Evolutionary conservation across 2,329 filamentous ascomycete species (phyloP).

Genomic region (Trichoderma sp.): DNA sequence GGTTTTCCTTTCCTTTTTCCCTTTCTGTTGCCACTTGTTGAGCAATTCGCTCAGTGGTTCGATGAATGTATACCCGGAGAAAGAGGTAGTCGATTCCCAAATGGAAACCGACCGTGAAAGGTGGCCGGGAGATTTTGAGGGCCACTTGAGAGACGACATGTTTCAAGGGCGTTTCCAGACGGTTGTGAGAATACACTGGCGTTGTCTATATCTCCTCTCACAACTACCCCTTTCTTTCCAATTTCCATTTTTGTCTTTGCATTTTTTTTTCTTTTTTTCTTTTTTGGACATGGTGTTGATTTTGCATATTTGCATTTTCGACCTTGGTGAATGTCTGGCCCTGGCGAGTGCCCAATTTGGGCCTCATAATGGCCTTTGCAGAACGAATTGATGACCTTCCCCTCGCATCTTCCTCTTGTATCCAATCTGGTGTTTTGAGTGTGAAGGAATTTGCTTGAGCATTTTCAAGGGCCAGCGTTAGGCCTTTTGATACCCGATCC

Average conservation of each 20-base stretch:
- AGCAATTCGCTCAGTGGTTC: neutral
- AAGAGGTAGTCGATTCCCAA: conserved; percentile 14
- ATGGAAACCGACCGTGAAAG: neutral
- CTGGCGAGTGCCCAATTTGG: neutral
- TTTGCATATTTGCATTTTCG: neutral
- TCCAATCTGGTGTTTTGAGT: neutral
- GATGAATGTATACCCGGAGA: conserved; percentile 10
- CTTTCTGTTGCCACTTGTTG: neutral
- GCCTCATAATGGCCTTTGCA: neutral
- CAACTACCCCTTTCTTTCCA: neutral
- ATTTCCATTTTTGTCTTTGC: neutral
- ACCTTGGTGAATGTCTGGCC: neutral
- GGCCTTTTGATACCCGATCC: conserved; percentile 18
- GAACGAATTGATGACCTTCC: conserved; percentile 11
- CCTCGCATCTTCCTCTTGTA: neutral
- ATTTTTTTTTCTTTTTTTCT: neutral
- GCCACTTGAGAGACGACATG: neutral
- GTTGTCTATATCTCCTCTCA: neutral
- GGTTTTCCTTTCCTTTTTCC: neutral
- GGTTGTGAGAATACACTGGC: neutral
- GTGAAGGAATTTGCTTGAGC: conserved; percentile 6
- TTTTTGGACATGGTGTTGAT: neutral
- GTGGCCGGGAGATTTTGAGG: neutral
- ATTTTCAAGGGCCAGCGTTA: neutral
- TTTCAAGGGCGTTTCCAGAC: conserved; percentile 10